Evolutionary conservation across 202 grass and related monocot genomes (phyloP).

Genomic region (Dendrocalamus latiflorus): DNA sequence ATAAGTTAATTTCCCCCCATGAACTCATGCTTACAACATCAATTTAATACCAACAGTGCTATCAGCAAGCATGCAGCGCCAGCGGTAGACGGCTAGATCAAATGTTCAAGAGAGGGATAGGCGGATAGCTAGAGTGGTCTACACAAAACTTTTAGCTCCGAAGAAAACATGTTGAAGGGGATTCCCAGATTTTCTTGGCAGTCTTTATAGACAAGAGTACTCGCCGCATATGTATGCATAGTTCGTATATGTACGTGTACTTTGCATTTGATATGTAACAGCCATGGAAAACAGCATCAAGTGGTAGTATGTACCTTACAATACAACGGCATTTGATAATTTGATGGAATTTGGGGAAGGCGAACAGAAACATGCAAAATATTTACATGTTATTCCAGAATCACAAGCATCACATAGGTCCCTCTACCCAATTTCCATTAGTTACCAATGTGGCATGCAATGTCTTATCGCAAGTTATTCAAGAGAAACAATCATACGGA

Average conservation of each 20-base stretch:
- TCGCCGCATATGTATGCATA: background rate
- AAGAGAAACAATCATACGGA: background rate
- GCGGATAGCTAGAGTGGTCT: background rate
- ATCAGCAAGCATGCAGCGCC: background rate
- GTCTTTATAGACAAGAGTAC: background rate
- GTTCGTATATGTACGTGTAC: background rate
- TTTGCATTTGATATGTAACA: background rate
- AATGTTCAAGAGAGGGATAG: background rate
- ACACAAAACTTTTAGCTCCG: background rate
- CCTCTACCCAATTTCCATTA: too few species aligned
- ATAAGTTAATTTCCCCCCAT: background rate
- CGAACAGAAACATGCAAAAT: background rate
- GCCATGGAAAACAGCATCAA: background rate
- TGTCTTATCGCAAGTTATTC: background rate
- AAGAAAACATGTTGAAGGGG: background rate
- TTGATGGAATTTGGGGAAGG: background rate
- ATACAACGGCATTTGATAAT: background rate
- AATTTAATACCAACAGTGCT: background rate
- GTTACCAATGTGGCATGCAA: too few species aligned
- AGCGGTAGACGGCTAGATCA: background rate
- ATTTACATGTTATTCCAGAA: background rate
- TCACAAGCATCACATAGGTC: background rate
- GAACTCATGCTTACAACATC: conserved; percentile 2
- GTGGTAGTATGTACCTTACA: background rate
- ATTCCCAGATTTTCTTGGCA: background rate